Conservation (phyloP, 495 filamentous ascomycete genomes). For the Cryomyces antarcticus region DNA sequence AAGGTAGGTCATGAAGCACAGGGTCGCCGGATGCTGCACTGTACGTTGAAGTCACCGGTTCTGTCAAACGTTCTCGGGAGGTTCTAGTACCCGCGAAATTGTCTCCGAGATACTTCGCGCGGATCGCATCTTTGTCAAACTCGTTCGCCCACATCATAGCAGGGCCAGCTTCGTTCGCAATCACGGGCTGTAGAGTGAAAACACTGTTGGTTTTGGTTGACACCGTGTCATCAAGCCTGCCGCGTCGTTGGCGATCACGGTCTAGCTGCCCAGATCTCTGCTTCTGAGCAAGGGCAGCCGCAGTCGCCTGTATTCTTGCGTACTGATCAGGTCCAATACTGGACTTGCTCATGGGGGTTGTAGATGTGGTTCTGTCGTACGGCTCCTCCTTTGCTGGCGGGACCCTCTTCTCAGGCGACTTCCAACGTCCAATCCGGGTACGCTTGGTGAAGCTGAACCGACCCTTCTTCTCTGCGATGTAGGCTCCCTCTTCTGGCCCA, state of each 20-base stretch:
- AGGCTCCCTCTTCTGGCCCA: conserved; percentile 63
- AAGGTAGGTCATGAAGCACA: too few relatives aligned
- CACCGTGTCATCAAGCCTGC: conserved; percentile 25
- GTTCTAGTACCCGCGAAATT: conserved; percentile 40
- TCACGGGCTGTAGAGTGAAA: conserved; percentile 68
- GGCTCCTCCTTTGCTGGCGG: conserved; percentile 26
- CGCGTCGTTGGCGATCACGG: conserved; percentile 15
- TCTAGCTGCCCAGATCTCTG: conserved; percentile 37
- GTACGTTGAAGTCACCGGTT: too few relatives aligned
- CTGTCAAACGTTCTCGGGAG: too few relatives aligned
- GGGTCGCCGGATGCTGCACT: too few relatives aligned
- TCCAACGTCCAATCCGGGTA: conserved; percentile 40
- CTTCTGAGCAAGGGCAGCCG: conserved; percentile 45
- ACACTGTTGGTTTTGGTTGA: conserved; percentile 76
- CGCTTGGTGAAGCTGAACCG: conserved; percentile 72
- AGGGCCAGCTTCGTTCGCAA: conserved; percentile 71
- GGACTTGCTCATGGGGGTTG: conserved; percentile 48
- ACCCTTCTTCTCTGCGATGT: conserved; percentile 84
- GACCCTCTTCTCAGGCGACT: conserved; percentile 38
- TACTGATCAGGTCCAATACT: conserved; percentile 86
- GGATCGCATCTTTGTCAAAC: conserved; percentile 69
- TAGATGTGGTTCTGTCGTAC: conserved; percentile 25
- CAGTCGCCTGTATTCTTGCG: conserved; percentile 76
- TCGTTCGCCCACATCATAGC: conserved; percentile 91
- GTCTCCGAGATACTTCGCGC: conserved; percentile 61